Evolutionary conservation across 2,329 filamentous ascomycete species (phyloP), one percentile per base, ranked within the genome.

Genomic region (Diaporthe sp.): DNA sequence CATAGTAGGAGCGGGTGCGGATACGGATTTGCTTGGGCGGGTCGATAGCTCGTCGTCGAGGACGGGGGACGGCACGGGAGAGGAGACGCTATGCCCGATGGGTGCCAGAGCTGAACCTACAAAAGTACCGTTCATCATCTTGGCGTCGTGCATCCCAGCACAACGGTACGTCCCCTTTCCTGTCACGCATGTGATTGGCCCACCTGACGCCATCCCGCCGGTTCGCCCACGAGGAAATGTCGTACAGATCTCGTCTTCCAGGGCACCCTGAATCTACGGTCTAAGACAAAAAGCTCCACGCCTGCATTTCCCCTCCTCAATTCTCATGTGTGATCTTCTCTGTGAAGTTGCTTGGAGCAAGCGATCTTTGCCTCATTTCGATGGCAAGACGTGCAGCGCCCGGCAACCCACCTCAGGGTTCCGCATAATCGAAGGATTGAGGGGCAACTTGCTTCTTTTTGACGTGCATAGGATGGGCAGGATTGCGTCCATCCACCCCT

Each of bases 111-210:
- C 65, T 69, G 65, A 69, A 42, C 65, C 49, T 42, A 55, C 34
- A 55, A 69, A 55, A 69, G 65, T 10, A 17, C 65, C 65, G 46
- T 53, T 53, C 65, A 68, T 51, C 31, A 13, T 10, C 31, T 39
- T 68, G 65, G 65, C 65, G 65, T 68, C 46, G 22, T 37, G 3
- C 34, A 69, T 69, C 65, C 65, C 65, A 53, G 65, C 65, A 68
- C 2, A 17, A 4, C 39, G 65, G 65, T 37, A 39, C 12, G 5
- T 19, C 46, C 22, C 46, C 46, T 25, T n/a, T 53, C 31, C 22
- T 15, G 31, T 25, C 31, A 17, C 5, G 46, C 46, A 37, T 25
- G 65, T 55, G n/a, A 69, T 69, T 69, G 65, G 65, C 39, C 49
- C 49, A 55, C 49, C 42, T 42, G 31, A 34, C 65, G 49, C 65